These are phyloP conservation scores for Sabuloglossum arenarium DNA, from an alignment of 495 filamentous ascomycete genomes.

Conservation along the genomic window DNA sequence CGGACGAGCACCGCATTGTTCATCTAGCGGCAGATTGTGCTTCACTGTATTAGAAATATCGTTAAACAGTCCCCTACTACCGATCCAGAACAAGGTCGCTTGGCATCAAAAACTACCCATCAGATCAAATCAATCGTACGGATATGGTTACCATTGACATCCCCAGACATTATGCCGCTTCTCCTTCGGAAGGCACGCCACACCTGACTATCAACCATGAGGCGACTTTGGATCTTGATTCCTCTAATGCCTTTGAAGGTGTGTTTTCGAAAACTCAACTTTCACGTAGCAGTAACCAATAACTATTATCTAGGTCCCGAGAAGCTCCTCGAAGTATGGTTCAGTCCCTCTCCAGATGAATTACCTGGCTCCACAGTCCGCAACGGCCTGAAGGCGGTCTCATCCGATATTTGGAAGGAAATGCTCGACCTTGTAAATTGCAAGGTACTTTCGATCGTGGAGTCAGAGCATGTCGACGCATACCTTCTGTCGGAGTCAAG, in stretches of 20 bases:
- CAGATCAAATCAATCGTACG: conserved; percentile 12
- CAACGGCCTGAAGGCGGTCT: conserved; percentile 69
- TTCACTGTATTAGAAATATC: conserved; percentile 7
- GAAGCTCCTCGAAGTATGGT: conserved; percentile 98
- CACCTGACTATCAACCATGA: conserved; percentile 93
- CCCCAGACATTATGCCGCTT: conserved; percentile 56
- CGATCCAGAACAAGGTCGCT: neutral
- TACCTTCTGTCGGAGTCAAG: conserved; percentile 97
- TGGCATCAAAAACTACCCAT: conserved; percentile 8
- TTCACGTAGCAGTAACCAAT: neutral
- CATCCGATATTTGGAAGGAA: conserved; percentile 70
- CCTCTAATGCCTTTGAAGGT: conserved; percentile 94
- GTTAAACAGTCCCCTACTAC: neutral
- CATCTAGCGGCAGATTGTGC: conserved; percentile 62
- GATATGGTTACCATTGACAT: conserved; percentile 73
- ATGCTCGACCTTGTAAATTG: conserved; percentile 98
- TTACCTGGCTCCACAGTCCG: conserved; percentile 50
- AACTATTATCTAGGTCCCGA: conserved; percentile 45
- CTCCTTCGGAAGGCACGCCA: conserved; percentile 62
- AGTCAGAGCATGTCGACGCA: conserved; percentile 90
- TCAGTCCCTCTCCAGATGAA: conserved; percentile 54
- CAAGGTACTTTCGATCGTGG: conserved; percentile 87
- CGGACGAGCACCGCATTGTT: conserved; percentile 72
- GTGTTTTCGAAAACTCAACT: conserved; percentile 7
- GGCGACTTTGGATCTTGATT: conserved; percentile 84